Evolutionary conservation across 2,329 filamentous ascomycete species (phyloP).

Genomic region (Beauveria caledonica): DNA sequence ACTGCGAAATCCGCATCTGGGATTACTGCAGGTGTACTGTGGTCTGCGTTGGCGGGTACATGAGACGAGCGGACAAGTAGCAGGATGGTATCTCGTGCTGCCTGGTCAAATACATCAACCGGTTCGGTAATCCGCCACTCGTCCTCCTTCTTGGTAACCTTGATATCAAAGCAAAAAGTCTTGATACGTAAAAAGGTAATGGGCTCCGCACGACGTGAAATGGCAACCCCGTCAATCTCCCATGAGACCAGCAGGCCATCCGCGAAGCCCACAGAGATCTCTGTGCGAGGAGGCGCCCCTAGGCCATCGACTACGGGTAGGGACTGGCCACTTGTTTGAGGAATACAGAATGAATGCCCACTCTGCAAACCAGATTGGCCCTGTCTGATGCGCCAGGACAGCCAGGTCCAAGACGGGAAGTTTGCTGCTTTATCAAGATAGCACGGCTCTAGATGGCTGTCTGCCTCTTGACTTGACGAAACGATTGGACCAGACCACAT

Average conservation of each 20-base stretch:
- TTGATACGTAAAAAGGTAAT: slow-evolving; percentile 26
- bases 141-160: slow-evolving; percentile 14
- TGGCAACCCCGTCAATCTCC: slow-evolving; percentile 28
- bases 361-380: slow-evolving; percentile 14
- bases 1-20: neutral
- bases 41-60: neutral
- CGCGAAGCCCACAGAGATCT: slow-evolving; percentile 27
- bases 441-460: neutral
- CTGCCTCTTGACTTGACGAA: neutral
- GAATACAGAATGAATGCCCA: slow-evolving; percentile 20
- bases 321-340: slow-evolving; percentile 21
- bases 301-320: slow-evolving; percentile 21
- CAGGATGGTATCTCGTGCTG: neutral
- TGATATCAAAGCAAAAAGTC: slow-evolving; percentile 27
- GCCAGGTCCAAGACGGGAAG: slow-evolving; percentile 32
- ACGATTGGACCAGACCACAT: slow-evolving; percentile 14
- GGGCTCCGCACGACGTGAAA: slow-evolving; percentile 19
- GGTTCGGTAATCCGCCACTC: slow-evolving; percentile 1
- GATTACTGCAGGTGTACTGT: neutral
- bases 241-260: slow-evolving; percentile 26
- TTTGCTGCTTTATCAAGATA: slow-evolving; percentile 15
- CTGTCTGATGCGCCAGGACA: slow-evolving; percentile 25
- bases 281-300: slow-evolving; percentile 24
- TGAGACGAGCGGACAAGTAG: neutral
- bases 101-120: neutral